phyloP scores from a whole-genome alignment of 2,329 filamentous ascomycete genomes.

The Botrytis galanthina region DNA sequence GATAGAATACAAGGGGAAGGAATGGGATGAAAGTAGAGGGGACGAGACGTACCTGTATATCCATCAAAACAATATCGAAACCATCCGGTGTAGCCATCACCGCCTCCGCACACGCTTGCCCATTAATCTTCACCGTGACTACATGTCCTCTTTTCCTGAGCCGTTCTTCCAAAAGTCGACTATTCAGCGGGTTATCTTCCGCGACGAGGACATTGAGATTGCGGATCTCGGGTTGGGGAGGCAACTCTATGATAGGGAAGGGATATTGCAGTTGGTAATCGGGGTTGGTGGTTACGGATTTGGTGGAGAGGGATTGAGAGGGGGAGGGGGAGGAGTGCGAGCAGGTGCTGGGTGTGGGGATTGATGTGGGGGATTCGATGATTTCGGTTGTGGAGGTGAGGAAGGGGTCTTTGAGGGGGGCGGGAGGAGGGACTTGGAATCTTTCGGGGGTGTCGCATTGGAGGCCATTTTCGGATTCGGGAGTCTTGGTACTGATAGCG shows the following conservation, averaged over 20 bases:
- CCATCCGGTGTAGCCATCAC: constrained; percentile 60
- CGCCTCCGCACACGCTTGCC: constrained; percentile 74
- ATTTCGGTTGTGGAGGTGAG: neutral
- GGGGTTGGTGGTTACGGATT: constrained; percentile 13
- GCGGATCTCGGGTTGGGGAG: constrained; percentile 25
- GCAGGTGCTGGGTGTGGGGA: neutral
- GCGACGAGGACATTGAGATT: constrained; percentile 64
- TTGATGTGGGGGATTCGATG: neutral
- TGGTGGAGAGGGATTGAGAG: neutral
- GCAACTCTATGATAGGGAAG: constrained; percentile 7
- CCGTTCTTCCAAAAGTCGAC: constrained; percentile 75
- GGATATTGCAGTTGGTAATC: constrained; percentile 28
- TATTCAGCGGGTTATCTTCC: constrained; percentile 86
- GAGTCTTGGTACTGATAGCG: too few relatives aligned
- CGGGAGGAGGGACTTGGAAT: neutral
- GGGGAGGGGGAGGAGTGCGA: neutral
- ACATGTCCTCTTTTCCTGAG: constrained; percentile 73
- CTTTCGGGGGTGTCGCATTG: neutral
- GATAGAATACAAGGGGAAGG: neutral
- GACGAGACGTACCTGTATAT: constrained; percentile 72
- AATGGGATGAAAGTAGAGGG: neutral
- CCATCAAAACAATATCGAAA: constrained; percentile 85
- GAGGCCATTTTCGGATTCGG: neutral
- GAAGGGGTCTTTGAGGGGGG: neutral
- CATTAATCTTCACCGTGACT: constrained; percentile 72